These are phyloP conservation scores for Colletotrichum tanaceti DNA, from an alignment of 2,329 filamentous ascomycete genomes.

Conservation along the genomic window DNA sequence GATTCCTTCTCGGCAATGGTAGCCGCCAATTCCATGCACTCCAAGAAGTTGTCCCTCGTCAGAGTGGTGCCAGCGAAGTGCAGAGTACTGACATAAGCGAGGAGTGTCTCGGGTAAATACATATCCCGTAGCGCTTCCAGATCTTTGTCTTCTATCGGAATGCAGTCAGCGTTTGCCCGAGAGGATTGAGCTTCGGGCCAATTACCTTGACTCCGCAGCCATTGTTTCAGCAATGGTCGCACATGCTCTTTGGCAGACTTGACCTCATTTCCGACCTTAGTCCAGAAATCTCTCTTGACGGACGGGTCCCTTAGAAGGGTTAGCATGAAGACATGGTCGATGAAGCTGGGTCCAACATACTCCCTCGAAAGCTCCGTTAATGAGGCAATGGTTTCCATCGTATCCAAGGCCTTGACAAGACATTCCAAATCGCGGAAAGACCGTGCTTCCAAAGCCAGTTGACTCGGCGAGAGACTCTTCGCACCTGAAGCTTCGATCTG, in stretches of 20 bases:
- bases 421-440: conserved; percentile 77
- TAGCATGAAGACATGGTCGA: conserved; percentile 40
- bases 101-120: conserved; percentile 86
- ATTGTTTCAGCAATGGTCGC: conserved; percentile 71
- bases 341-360: conserved; percentile 53
- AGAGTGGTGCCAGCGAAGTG: conserved; percentile 82
- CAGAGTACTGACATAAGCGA: conserved; percentile 85
- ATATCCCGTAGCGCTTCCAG: conserved; percentile 75
- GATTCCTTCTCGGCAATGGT: conserved; percentile 77
- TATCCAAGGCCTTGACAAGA: conserved; percentile 73
- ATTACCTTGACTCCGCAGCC: conserved; percentile 71
- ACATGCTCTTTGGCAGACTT: conserved; percentile 67
- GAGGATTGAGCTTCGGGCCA: neutral
- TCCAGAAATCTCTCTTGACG: conserved; percentile 62
- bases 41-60: conserved; percentile 79
- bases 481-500: conserved; percentile 52
- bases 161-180: conserved; percentile 6
- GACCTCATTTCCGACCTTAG: conserved; percentile 64
- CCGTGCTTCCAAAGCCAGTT: conserved; percentile 66
- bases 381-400: conserved; percentile 74
- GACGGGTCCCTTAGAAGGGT: conserved; percentile 48
- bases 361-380: conserved; percentile 63
- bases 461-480: conserved; percentile 52
- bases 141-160: conserved; percentile 53
- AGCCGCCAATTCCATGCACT: conserved; percentile 87